Percentiles rank a stretch among this genome's conserved stretches.
Evolutionary conservation across 768 basidiomycete species (phyloP).

Genomic region (Boletus rubroflammeus): DNA sequence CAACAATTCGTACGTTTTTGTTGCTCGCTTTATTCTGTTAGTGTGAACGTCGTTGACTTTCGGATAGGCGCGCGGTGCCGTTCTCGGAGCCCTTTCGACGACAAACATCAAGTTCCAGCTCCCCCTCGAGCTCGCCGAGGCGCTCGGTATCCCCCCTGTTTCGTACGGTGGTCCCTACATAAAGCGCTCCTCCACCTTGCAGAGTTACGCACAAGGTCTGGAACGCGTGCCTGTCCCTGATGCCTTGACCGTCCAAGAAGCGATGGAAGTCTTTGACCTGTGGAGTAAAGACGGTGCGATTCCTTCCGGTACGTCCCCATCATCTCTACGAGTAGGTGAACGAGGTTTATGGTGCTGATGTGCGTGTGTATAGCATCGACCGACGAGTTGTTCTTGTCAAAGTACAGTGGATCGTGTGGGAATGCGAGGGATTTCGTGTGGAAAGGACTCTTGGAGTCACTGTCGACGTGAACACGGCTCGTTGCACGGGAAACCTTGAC

Average conservation of each 20-base stretch:
- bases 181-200: slow-evolving; percentile 47
- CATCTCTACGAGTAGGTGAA: not conserved
- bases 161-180: slow-evolving; percentile 51
- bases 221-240: slow-evolving; percentile 51
- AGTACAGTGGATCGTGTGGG: slow-evolving; percentile 73
- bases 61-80: slow-evolving; percentile 59
- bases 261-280: slow-evolving; percentile 68
- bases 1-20: slow-evolving; percentile 55
- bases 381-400: slow-evolving; percentile 76
- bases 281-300: slow-evolving; percentile 66
- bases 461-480: slow-evolving; percentile 18
- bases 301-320: slow-evolving; percentile 40
- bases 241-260: slow-evolving; percentile 61
- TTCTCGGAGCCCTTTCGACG: slow-evolving; percentile 66
- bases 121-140: slow-evolving; percentile 61
- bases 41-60: slow-evolving; percentile 1
- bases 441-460: slow-evolving; percentile 49
- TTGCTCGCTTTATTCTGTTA: too few species aligned
- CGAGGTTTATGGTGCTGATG: not conserved
- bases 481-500: not conserved
- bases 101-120: slow-evolving; percentile 56
- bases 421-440: slow-evolving; percentile 79
- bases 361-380: slow-evolving; percentile 30
- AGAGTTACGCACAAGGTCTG: slow-evolving; percentile 54
- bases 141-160: slow-evolving; percentile 46